Evolutionary conservation across 768 basidiomycete species (phyloP), one percentile per base, ranked within the genome.

Genomic region (Termitomyces titanicus): DNA sequence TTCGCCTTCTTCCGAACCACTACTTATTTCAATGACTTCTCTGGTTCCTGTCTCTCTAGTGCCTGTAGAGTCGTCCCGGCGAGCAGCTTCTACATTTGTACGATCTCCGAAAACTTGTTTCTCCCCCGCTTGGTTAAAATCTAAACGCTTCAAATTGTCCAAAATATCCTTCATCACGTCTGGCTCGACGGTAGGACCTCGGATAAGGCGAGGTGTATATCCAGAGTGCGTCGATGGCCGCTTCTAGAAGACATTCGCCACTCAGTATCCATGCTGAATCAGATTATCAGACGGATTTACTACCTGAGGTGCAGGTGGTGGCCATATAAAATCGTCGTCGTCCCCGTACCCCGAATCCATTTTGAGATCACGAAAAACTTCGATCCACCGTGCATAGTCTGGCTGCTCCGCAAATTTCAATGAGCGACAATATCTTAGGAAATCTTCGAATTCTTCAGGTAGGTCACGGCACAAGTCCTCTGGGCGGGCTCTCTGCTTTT

Each of bases 391-490:
- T 2, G 67, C 73, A 56, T 92, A 92, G 63, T 90, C 82, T 9
- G 89, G 89, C 39, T 74, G 70, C 47, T 88, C 85, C n/a, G 75
- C 71, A 64, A 89, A 92, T 44, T 79, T 77, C 67, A 91, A 72
- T 66, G 80, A 76, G 46, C 89, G 75, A 62, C 85, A 88, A 66
- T 89, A 90, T 50, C 81, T 72, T 51, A 92, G 71, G 58, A 91
- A 89, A 47, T 89, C 88, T 68, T 91, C 89, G 55, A 91, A 91
- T 61, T 82, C 84, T 3, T 73, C 72, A 0, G 89, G 89, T 27
- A 92, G 69, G 17, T 85, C 84, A 44, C 78, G 78, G 56, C 88
- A 91, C 24, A 92, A 73, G 37, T 83, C 79, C 61, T 88, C 86
- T 29, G 88, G 82, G 0, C 72, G 74, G 1, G 86, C 82, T 34